Conservation (phyloP, 345 rosid species). For the Eucalyptus urophylla region DNA sequence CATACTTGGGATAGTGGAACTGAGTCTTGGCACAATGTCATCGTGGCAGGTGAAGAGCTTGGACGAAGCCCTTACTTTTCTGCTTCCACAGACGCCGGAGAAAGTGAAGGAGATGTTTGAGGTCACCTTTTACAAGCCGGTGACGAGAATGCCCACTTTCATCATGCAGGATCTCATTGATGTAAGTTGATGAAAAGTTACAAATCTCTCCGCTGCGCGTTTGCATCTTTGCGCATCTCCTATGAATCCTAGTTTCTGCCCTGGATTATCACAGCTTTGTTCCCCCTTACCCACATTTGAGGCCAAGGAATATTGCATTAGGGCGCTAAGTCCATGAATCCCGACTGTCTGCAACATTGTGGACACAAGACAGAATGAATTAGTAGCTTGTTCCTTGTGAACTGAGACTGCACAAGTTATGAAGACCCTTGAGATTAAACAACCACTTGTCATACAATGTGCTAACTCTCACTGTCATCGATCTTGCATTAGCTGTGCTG, state of each 20-base stretch:
- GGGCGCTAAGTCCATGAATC: neutral
- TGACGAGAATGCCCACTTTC: neutral
- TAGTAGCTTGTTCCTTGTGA: neutral
- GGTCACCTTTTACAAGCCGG: neutral
- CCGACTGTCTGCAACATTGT: neutral
- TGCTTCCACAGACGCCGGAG: constrained; percentile 4
- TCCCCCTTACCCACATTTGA: neutral
- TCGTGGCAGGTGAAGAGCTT: neutral
- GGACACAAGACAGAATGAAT: neutral
- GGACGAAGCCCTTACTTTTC: constrained; percentile 1
- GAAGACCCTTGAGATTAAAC: neutral
- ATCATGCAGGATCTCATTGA: neutral
- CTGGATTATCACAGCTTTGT: neutral
- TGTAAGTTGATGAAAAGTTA: neutral
- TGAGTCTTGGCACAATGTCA: neutral
- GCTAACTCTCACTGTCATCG: neutral
- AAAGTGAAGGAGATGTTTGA: neutral
- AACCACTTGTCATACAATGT: neutral
- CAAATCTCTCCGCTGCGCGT: neutral
- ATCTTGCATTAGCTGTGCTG: neutral
- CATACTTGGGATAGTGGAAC: neutral
- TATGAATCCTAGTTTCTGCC: neutral
- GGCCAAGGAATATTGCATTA: neutral
- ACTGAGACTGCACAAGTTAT: neutral
- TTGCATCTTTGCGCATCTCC: neutral